Conservation (phyloP, 176 grass and related monocot species). For the Juncus inflexus region DNA sequence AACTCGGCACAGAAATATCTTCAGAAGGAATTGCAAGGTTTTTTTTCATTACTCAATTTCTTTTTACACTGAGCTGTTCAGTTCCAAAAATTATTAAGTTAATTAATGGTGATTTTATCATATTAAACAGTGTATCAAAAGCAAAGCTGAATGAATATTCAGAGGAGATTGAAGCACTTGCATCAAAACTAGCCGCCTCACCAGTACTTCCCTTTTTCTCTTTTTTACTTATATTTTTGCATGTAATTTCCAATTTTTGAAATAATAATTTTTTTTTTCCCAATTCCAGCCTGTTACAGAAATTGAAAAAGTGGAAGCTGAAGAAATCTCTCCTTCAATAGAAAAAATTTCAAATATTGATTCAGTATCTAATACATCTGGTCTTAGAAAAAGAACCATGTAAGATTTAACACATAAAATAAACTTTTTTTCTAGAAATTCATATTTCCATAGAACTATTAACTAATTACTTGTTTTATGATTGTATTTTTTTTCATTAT, state of each 20-base stretch:
- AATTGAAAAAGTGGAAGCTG: conserved; percentile 43
- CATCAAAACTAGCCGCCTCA: conserved; percentile 45
- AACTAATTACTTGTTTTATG: neutral
- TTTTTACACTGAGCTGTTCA: neutral
- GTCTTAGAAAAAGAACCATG: conserved; percentile 59
- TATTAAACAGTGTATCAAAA: conserved; percentile 56
- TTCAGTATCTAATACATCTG: conserved; percentile 43
- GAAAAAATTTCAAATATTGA: conserved; percentile 35
- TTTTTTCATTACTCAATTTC: neutral
- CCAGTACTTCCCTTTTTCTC: conserved; percentile 24
- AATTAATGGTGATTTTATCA: neutral
- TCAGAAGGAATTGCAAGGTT: conserved; percentile 65
- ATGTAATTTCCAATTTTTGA: too few species aligned
- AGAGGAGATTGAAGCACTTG: conserved; percentile 87
- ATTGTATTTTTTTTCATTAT: conserved; percentile 3
- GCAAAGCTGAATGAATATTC: conserved; percentile 86
- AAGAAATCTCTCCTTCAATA: conserved; percentile 34
- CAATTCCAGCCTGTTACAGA: conserved; percentile 24
- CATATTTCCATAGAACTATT: neutral
- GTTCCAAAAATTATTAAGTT: conserved; percentile 1
- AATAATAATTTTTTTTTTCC: too few species aligned
- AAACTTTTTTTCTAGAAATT: conserved; percentile 19
- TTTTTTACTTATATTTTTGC: neutral
- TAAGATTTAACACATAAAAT: conserved; percentile 35
- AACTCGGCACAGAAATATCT: conserved; percentile 67